Percentiles rank a stretch among this genome's conserved stretches.
Evolutionary conservation across 1,284 basidiomycete species (phyloP).

Genomic region (Ceratobasidium sp.): DNA sequence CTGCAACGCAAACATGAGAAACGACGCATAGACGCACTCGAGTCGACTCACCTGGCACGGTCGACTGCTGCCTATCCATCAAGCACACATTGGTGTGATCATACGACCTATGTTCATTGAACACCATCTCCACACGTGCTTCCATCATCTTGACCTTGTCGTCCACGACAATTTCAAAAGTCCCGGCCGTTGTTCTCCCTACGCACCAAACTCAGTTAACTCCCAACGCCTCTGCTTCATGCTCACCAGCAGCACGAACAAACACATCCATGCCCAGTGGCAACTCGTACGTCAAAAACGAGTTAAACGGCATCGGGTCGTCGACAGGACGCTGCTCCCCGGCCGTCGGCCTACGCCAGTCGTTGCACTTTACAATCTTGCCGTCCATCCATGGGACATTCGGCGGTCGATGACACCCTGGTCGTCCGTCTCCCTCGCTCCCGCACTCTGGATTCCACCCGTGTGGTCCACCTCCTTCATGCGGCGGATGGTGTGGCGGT

Average conservation of each 20-base stretch:
- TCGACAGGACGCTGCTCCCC: conserved; percentile 22
- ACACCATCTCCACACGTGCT: conserved; percentile 40
- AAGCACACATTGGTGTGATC: conserved; percentile 36
- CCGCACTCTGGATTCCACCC: conserved; percentile 36
- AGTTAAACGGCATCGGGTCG: conserved; percentile 38
- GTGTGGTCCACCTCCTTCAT: not conserved
- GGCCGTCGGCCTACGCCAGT: conserved; percentile 23
- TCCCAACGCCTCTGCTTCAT: not conserved
- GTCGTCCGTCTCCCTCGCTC: conserved; percentile 1
- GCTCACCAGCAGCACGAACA: conserved; percentile 29
- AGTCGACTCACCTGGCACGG: conserved; percentile 17
- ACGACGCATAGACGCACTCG: not conserved
- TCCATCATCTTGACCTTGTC: conserved; percentile 37
- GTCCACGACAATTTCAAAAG: conserved; percentile 30
- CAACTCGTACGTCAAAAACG: conserved; percentile 32
- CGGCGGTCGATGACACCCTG: conserved; percentile 36
- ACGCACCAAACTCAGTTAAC: conserved; percentile 3
- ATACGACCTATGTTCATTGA: conserved; percentile 39
- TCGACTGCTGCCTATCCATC: conserved; percentile 29
- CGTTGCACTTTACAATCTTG: conserved; percentile 23
- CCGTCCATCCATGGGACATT: conserved; percentile 27
- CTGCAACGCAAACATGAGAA: not conserved
- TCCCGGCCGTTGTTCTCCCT: conserved; percentile 22
- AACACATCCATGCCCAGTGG: conserved; percentile 32
- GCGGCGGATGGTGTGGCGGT: not conserved